Evolutionary conservation across 192 early-diverging fungal species (phyloP), one percentile per base, ranked within the genome.

Genomic region (Podochytrium sp.): DNA sequence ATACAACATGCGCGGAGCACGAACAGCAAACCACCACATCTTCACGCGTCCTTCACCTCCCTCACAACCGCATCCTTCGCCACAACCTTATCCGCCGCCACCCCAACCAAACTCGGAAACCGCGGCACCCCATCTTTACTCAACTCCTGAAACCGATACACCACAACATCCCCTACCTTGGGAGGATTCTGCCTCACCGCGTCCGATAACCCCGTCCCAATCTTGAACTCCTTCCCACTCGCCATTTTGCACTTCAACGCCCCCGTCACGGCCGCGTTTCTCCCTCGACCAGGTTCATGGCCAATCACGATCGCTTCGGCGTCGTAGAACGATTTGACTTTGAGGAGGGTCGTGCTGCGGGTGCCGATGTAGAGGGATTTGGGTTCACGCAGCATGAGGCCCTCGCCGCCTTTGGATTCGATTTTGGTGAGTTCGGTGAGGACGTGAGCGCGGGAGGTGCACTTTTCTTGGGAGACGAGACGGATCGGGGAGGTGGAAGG

Each of bases 321-420:
- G 63, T 92, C 91, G 76, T 85, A 87, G 42, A 92, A 92, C 12
- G 72, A 83, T 73, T 92, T 92, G 75, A 92, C 84, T 75, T 92
- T 92, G 50, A 89, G 79, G 14, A 91, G 66, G 23, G 85, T 88
- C 25, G 33, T 68, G 50, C 80, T 84, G 14, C 89, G 83, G 32
- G 80, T 85, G 39, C 81, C 71, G 30, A 78, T 79, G 55, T 87
- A 89, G 30, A 63, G 27, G 57, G 50, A 69, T 27, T 63, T 23
- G 2, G 79, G 63, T 29, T 78, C 35, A 38, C 89, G 58, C 39
- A 92, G 74, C 91, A 92, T 92, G 25, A 92, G 71, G 6, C 91
- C 91, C 75, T 92, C 91, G 25, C 87, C 91, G 12, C 91, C 91
- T 38, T 77, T 63, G 29, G 47, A 63, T 56, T 90, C 83, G 12